Evolutionary conservation across 1,139 yeast genomes (phyloP).

Genomic region (Sugiyamaella xylanicola): DNA sequence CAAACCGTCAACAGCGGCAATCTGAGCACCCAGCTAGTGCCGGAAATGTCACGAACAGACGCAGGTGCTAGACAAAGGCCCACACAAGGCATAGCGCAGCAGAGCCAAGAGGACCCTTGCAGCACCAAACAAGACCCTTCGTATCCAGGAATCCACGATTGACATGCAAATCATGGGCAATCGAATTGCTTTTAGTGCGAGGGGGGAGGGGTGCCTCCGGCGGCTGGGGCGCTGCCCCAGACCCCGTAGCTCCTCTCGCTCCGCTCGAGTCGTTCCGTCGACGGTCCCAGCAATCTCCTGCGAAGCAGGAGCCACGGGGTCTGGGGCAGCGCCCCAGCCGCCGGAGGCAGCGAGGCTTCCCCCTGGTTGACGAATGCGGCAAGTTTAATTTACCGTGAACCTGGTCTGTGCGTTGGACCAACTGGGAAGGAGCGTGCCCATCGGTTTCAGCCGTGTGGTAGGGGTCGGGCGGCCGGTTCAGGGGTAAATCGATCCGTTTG

Average conservation of each 20-base stretch:
- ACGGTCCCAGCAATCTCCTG: background rate
- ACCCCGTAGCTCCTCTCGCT: background rate
- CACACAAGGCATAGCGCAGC: background rate
- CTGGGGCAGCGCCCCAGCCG: background rate
- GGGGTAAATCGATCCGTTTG: no score
- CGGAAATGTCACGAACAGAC: background rate
- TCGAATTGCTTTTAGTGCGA: background rate
- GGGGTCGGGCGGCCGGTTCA: background rate
- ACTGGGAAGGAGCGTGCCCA: no score
- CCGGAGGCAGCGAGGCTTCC: background rate
- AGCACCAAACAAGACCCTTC: background rate
- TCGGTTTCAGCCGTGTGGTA: background rate
- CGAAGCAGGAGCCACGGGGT: background rate
- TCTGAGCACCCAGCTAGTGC: no score
- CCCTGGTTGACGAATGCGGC: no score
- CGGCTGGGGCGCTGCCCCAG: conserved; percentile 3
- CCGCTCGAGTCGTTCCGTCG: background rate
- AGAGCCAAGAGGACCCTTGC: background rate
- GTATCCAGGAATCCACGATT: background rate
- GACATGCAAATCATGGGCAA: background rate
- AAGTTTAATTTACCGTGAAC: background rate
- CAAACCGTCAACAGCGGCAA: background rate
- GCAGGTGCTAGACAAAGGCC: background rate
- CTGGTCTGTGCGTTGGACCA: no score
- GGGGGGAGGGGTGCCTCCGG: background rate